Base-by-base conservation (phyloP, 2,329 filamentous ascomycete genomes). In the Penicillium paneum region DNA sequence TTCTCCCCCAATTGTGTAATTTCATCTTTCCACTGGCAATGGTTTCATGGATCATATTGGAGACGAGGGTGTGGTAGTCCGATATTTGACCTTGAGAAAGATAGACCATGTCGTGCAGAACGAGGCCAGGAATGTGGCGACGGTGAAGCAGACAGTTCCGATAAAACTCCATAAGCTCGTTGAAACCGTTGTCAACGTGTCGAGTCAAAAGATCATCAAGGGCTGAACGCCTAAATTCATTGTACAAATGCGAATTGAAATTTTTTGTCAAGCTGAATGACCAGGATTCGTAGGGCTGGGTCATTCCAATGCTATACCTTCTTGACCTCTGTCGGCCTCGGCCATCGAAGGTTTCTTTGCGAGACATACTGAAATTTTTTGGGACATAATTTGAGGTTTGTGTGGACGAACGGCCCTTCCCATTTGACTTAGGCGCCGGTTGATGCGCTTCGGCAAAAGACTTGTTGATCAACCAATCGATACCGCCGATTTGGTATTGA, bases 161-260 rank as follows among this genome's bases (percentile, higher is more conserved):
- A 70, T 89, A 89, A 71, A 86, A 90, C 43, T 81, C 81, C 63
- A 89, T 76, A 52, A 91, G 76, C 68, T 82, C 82, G 55, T 78
- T 79, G 67, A 89, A 76, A 45, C 88, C 88, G 59, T 76, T 75
- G 55, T 76, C 76, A 56, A 78, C 78, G 65, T 75, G 74, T 64
- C 77, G 77, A 59, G 79, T 71, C 54, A 73, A 70, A 52, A 80
- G 77, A 72, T 91, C 88, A 67, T 86, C 83, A 57, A 86, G 74
- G 52, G 88, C 88, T 69, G 82, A 79, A 64, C 78, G 76, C 60
- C 84, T 83, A 75, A 91, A 91, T 70, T 91, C 88, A 67, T 83
- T 78, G 75, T 91, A 91, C 83, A 92, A 89, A 67, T 78, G 78
- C 55, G 80, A 78, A 71, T 91, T 89, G 80, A 91, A 91, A 73